Base-by-base conservation (phyloP, 1,284 basidiomycete genomes). In the Melampsora americana region DNA sequence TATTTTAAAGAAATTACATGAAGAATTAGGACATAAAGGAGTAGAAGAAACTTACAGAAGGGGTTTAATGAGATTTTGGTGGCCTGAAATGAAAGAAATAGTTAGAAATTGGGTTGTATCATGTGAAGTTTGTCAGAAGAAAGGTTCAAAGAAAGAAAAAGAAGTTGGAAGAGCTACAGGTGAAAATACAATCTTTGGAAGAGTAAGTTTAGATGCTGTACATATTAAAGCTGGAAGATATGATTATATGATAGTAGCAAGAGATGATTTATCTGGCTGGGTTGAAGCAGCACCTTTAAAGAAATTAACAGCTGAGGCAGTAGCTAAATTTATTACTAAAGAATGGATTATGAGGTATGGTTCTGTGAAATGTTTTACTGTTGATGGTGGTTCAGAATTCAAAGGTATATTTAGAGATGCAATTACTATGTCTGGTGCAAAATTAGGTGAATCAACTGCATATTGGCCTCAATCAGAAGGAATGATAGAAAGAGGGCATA, bases 221-320 rank as follows among this genome's bases (percentile, higher is more conserved):
- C 61, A 72, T 53, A 53, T 72, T 26, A 77, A 77, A 32, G 60
- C 76, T 14, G 59, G 46, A 23, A 30, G 50, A 11, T 53, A 48
- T 11, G 44, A 71, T 28, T 77, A 69, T 44, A 16, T 70, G 20
- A 50, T 77, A 23, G 69, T 71, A 1, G 69, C 76, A 1, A 56
- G 76, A 23, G 76, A 77, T 50, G 23, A 77, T 59, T 68, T 77
- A n/a, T 66, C 53, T 5, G 76, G 76, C 1, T 71, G 75, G 75
- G 53, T 64, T 3, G 68, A 69, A 23, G 56, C 67, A 30, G 61
- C 46, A 28, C 2, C 67, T 2, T 35, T 77, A 3, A 42, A 23
- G 7, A 66, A 18, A 14, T 28, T 70, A 20, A 61, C 30, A 9
- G 46, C 68, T 6, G 32, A 30, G n/a, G 14, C 53, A 16, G 66